Evolutionary conservation across 352 stramenopile genomes (phyloP).

Genomic region (Phytophthora palmivora): DNA sequence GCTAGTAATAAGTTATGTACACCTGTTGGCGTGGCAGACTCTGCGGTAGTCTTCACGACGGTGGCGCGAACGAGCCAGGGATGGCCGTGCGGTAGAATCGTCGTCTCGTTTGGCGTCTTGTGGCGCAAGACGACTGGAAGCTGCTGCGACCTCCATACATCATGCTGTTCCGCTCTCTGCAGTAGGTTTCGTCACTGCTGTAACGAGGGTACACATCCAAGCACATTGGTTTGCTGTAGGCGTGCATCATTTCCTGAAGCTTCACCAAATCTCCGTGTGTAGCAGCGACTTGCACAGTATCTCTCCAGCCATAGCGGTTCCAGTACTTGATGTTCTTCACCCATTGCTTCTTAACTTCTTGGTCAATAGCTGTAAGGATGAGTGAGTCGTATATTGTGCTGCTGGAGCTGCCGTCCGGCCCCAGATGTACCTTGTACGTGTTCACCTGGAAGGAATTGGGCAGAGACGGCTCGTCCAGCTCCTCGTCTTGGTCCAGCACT

Average conservation of each 20-base stretch:
- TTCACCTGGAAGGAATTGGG: constrained; percentile 73
- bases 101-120: constrained; percentile 42
- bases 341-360: constrained; percentile 59
- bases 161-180: constrained; percentile 33
- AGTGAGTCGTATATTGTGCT: constrained; percentile 55
- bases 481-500: constrained; percentile 55
- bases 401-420: constrained; percentile 36
- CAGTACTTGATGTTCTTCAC: constrained; percentile 70
- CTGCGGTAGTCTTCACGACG: constrained; percentile 27
- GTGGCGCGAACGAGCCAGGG: constrained; percentile 34
- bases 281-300: constrained; percentile 52
- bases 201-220: constrained; percentile 14
- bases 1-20: constrained; percentile 44
- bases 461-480: constrained; percentile 47
- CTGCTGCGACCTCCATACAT: constrained; percentile 26
- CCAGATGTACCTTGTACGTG: constrained; percentile 57
- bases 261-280: constrained; percentile 42
- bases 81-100: constrained; percentile 63
- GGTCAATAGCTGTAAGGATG: constrained; percentile 57
- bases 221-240: constrained; percentile 1
- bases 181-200: constrained; percentile 40
- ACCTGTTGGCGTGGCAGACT: constrained; percentile 15
- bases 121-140: constrained; percentile 22
- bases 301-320: constrained; percentile 77
- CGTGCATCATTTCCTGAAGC: constrained; percentile 47